A percentile compares a stretch with the other conserved stretches of the same genome.
phyloP scores from a whole-genome alignment of 2,329 filamentous ascomycete species.

The Fusarium proliferatum region DNA sequence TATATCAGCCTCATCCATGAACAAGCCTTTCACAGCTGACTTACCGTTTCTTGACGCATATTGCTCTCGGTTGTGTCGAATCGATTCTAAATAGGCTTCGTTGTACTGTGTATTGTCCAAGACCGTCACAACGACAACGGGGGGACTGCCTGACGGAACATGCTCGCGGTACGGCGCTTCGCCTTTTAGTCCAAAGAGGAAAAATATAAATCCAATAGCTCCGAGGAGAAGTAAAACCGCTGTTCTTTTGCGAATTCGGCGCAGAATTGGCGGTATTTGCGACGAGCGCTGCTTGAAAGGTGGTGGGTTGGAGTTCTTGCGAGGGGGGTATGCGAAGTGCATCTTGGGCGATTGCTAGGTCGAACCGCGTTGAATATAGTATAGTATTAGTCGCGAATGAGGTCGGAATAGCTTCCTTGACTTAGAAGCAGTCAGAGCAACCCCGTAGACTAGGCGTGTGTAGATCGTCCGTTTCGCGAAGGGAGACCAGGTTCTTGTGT shows the following conservation, averaged over 20 bases:
- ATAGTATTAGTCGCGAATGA: slow-evolving; percentile 3
- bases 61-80: slow-evolving; percentile 83
- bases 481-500: slow-evolving; percentile 16
- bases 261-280: slow-evolving; percentile 62
- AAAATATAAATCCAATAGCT: slow-evolving; percentile 69
- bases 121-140: slow-evolving; percentile 85
- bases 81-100: slow-evolving; percentile 74
- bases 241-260: slow-evolving; percentile 72
- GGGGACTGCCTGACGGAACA: slow-evolving; percentile 65
- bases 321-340: slow-evolving; percentile 91
- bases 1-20: slow-evolving; percentile 10
- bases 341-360: slow-evolving; percentile 60
- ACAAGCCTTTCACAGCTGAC: slow-evolving; percentile 33
- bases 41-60: slow-evolving; percentile 90
- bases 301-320: slow-evolving; percentile 82
- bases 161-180: slow-evolving; percentile 49
- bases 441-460: not conserved
- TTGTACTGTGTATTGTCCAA: slow-evolving; percentile 75
- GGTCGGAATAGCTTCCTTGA: not conserved
- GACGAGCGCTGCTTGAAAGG: slow-evolving; percentile 74
- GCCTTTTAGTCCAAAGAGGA: slow-evolving; percentile 59
- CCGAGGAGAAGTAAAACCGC: slow-evolving; percentile 65
- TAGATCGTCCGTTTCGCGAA: slow-evolving; percentile 11
- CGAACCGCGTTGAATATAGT: not conserved
- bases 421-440: slow-evolving; percentile 14